Evolutionary conservation across 192 early-diverging fungal genomes (phyloP).

Genomic region (Radiomyces spectabilis): DNA sequence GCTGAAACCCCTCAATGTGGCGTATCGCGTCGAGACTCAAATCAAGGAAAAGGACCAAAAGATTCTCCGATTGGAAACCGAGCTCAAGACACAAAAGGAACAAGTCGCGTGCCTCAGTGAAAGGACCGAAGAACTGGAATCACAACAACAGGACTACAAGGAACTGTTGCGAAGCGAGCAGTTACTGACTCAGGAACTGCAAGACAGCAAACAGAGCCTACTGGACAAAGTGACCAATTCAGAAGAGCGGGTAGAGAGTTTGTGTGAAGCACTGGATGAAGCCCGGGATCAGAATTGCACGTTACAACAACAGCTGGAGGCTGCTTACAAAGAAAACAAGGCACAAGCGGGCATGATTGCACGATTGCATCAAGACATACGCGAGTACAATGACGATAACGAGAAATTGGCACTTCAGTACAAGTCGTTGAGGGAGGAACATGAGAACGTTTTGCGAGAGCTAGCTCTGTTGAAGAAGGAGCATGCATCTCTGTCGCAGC

Average conservation of each 20-base stretch:
- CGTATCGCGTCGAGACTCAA: constrained; percentile 4
- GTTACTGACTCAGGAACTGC: constrained; percentile 6
- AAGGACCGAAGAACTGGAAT: not conserved
- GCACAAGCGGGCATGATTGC: constrained; percentile 2
- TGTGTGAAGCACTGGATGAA: not conserved
- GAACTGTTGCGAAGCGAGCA: constrained; percentile 6
- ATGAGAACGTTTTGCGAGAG: not conserved
- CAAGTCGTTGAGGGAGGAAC: not conserved
- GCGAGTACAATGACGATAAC: constrained; percentile 5
- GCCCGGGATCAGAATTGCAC: not conserved
- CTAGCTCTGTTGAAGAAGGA: not conserved
- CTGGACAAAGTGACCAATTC: not conserved
- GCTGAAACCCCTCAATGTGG: constrained; percentile 11
- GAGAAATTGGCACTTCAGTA: constrained; percentile 1
- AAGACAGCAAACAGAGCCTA: constrained; percentile 14
- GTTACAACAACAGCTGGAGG: not conserved
- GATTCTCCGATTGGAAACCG: not conserved
- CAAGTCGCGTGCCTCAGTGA: not conserved
- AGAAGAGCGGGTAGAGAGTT: constrained; percentile 5
- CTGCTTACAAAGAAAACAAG: not conserved
- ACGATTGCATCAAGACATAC: constrained; percentile 5
- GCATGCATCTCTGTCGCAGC: not conserved
- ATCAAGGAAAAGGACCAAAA: constrained; percentile 13
- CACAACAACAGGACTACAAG: constrained; percentile 12
- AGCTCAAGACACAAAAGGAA: not conserved